Conservation (phyloP, 2,329 filamentous ascomycete species). For the Corniculantispora saksenae region DNA sequence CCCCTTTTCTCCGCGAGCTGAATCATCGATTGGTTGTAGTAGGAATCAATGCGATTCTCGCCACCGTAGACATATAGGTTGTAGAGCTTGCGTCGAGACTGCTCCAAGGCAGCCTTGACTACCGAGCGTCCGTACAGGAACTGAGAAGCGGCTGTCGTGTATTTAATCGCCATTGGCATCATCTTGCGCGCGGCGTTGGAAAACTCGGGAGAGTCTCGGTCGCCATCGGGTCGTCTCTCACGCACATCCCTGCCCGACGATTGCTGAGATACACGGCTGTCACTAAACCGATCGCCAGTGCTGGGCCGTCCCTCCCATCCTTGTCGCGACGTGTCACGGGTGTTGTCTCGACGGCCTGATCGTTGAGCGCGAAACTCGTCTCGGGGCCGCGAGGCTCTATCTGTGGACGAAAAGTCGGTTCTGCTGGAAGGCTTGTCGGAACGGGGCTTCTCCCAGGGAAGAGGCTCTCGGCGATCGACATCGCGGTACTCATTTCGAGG, state of each 20-base stretch:
- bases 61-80: constrained; percentile 76
- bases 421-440: neutral
- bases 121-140: constrained; percentile 86
- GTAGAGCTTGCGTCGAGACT: constrained; percentile 71
- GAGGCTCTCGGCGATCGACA: neutral
- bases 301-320: neutral
- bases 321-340: neutral
- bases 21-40: constrained; percentile 46
- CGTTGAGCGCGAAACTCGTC: no score
- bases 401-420: neutral
- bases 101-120: constrained; percentile 74
- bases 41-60: constrained; percentile 53
- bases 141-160: constrained; percentile 84
- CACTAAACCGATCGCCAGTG: neutral
- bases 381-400: neutral
- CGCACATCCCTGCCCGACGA: neutral
- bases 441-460: neutral
- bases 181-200: constrained; percentile 24
- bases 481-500: neutral
- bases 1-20: constrained; percentile 49
- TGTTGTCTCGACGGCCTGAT: neutral
- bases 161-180: constrained; percentile 44
- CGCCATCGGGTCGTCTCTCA: neutral
- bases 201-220: neutral
- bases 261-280: neutral